phyloP scores from a whole-genome alignment of 2,329 filamentous ascomycete genomes.

The Neonectria sp. region DNA sequence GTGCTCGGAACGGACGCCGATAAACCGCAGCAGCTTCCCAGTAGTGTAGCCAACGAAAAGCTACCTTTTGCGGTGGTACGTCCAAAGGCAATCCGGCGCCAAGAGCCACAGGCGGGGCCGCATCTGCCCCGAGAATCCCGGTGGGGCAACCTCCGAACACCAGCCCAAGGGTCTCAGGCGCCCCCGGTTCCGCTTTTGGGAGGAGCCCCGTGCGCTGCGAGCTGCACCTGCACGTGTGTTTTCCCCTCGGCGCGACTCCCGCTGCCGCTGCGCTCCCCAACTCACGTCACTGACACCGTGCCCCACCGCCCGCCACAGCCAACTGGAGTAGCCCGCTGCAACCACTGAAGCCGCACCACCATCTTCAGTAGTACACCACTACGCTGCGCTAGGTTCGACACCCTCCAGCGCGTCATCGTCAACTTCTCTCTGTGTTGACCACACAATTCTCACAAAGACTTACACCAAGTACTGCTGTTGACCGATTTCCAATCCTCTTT shows the following conservation, averaged over 20 bases:
- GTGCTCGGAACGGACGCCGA: slow-evolving; percentile 17
- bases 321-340: slow-evolving; percentile 22
- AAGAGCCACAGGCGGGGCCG: slow-evolving; percentile 32
- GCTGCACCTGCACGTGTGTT: slow-evolving; percentile 26
- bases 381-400: slow-evolving; percentile 16
- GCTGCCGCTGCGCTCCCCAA: slow-evolving; percentile 8
- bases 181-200: slow-evolving; percentile 15
- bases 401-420: slow-evolving; percentile 33
- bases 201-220: slow-evolving; percentile 17
- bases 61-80: slow-evolving; percentile 24
- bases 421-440: slow-evolving; percentile 17
- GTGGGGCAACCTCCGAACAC: slow-evolving; percentile 28
- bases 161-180: slow-evolving; percentile 7
- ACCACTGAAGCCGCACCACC: slow-evolving; percentile 29
- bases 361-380: slow-evolving; percentile 7
- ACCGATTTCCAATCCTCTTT: slow-evolving; percentile 1
- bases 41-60: slow-evolving; percentile 23
- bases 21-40: slow-evolving; percentile 5
- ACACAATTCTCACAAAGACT: slow-evolving; percentile 2
- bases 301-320: slow-evolving; percentile 11
- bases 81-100: slow-evolving; percentile 5
- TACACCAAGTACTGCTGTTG: neutral
- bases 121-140: slow-evolving; percentile 25
- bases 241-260: slow-evolving; percentile 14
- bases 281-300: slow-evolving; percentile 26